phyloP scores from a whole-genome alignment of 345 rosid genomes.

The Raphanus sativus region DNA sequence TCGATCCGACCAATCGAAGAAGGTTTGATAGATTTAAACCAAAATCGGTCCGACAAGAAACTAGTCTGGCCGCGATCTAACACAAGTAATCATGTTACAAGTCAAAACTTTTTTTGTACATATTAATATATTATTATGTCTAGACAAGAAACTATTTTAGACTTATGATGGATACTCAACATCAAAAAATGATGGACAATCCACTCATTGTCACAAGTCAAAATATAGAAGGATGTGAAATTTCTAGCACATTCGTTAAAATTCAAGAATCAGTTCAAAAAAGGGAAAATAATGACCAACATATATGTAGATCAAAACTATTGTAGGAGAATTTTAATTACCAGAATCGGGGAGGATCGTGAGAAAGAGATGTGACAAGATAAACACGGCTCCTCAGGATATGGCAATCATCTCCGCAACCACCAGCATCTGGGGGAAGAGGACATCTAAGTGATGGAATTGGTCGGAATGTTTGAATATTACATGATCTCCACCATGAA shows the following conservation, averaged over 20 bases:
- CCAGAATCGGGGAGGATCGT: not conserved
- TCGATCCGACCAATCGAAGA: not conserved
- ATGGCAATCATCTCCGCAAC: not conserved
- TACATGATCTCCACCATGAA: not conserved
- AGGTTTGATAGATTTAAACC: not conserved
- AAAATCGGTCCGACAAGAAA: not conserved
- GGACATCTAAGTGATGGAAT: not conserved
- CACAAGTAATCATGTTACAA: no score
- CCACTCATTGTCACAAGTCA: not conserved
- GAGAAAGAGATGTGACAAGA: not conserved
- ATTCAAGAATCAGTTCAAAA: not conserved
- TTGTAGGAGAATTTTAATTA: not conserved
- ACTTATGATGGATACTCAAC: no score
- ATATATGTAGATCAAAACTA: not conserved
- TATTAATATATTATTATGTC: no score
- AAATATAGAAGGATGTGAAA: not conserved
- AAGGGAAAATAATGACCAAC: not conserved
- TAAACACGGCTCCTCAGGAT: not conserved
- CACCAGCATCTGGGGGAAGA: not conserved
- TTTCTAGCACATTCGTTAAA: not conserved
- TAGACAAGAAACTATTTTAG: no score
- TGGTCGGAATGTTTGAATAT: not conserved
- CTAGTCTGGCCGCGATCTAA: not conserved
- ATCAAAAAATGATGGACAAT: not conserved
- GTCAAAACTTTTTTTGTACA: no score